phyloP scores from a whole-genome alignment of 2,329 filamentous ascomycete species.

The Ophiostoma himal-ulmi region DNA sequence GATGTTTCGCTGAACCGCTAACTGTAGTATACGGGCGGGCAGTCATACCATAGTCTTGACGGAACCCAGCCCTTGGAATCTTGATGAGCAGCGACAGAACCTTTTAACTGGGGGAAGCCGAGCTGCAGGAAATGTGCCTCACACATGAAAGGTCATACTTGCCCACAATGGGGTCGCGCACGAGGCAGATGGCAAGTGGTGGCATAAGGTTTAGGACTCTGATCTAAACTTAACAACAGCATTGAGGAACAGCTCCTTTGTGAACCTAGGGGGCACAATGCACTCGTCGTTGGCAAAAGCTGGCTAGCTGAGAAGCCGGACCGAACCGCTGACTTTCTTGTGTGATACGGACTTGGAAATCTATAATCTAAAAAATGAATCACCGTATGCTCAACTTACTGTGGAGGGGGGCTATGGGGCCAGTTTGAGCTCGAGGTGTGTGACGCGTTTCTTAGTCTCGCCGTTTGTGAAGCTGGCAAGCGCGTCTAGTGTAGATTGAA shows the following conservation, averaged over 20 bases:
- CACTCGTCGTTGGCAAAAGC: background rate
- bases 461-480: background rate
- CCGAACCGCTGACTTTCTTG: background rate
- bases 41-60: background rate
- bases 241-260: background rate
- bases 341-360: background rate
- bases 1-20: background rate
- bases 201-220: slow-evolving; percentile 53
- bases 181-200: slow-evolving; percentile 36
- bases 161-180: slow-evolving; percentile 47
- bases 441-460: background rate
- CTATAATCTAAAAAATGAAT: background rate
- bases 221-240: slow-evolving; percentile 1
- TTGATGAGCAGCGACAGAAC: background rate
- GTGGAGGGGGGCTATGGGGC: background rate
- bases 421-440: background rate
- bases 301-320: background rate
- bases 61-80: background rate
- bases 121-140: slow-evolving; percentile 52
- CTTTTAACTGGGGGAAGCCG: slow-evolving; percentile 44
- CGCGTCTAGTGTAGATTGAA: background rate
- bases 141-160: slow-evolving; percentile 54
- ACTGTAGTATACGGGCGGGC: background rate
- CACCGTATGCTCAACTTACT: background rate
- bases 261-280: background rate